Base-by-base conservation (phyloP, 129 eudicot species). In the Saussurea involucrata region DNA sequence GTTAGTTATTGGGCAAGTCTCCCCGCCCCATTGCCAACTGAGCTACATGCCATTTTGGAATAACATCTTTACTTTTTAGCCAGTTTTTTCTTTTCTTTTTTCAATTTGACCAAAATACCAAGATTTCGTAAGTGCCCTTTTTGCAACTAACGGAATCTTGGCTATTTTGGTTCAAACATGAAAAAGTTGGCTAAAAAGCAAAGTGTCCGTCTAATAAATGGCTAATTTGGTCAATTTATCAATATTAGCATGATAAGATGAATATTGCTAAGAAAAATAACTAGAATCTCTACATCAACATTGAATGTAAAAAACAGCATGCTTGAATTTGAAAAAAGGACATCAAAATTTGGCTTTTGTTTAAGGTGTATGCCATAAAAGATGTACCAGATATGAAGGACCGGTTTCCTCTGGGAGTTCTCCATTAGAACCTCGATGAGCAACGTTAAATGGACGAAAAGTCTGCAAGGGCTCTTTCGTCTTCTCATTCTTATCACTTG, bases 371-470 rank as follows among this genome's bases (percentile, higher is more conserved):
- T 63, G 68, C 28, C 18, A 42, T 67, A 18, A 27, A 37, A 76
- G n/a, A 40, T 42, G 29, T 88, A 94, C 98, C 98, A 84, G 74
- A 65, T 94, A 94, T 65, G 97, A 90, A 75, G 94, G 87, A 69
- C 86, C 79, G 40, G 96, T 85, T 83, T 89, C 99, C 83, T 95
- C 99, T 53, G 99, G 99, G 58, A 92, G 49, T 84, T 95, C 97
- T 74, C 99, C 99, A 84, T 95, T 95, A 25, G 97, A 90, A 70
- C 99, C 99, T 46, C 99, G 88, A 77, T 92, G 99, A 24, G 99
- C 99, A 75, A 95, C 76, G 75, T 95, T 95, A 77, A 75, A 95
- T 2, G 99, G 87, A 28, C 97, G 99, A 75, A 90, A 95, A 40
- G 96, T 95, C 71, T 95, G 99, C 34, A 95, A 74, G 40, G 99